Conservation (phyloP, 148 eudicot genomes). For the Spergularia marina region DNA sequence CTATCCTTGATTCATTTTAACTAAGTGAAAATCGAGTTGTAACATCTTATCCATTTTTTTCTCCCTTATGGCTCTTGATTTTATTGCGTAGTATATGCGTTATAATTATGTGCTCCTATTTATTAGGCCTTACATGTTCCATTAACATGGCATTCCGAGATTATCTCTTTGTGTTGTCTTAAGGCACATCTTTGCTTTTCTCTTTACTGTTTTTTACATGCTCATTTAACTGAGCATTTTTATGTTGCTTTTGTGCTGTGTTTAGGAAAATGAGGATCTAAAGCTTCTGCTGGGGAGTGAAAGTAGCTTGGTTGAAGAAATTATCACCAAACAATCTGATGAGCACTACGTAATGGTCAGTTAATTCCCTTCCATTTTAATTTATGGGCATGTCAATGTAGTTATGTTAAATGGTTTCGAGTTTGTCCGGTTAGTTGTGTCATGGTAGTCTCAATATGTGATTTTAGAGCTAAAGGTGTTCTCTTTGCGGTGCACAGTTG, state of each 20-base stretch:
- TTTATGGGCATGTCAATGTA: neutral
- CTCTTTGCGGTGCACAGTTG: constrained; percentile 41
- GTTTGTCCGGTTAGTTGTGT: neutral
- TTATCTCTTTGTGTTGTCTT: constrained; percentile 15
- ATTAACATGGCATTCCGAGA: neutral
- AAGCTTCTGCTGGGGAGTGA: constrained; percentile 49
- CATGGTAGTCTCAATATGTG: neutral
- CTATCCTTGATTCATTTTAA: neutral
- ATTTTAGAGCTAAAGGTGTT: neutral
- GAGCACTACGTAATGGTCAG: constrained; percentile 54
- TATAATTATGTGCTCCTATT: neutral
- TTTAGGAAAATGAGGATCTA: constrained; percentile 54
- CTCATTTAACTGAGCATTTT: neutral
- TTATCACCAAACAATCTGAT: constrained; percentile 47
- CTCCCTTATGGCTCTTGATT: neutral
- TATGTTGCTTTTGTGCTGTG: constrained; percentile 5
- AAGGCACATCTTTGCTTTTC: constrained; percentile 16
- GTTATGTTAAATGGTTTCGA: neutral
- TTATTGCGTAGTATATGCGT: neutral
- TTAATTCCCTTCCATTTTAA: constrained; percentile 13
- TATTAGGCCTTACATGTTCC: constrained; percentile 8
- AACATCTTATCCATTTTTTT: neutral
- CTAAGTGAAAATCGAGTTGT: neutral
- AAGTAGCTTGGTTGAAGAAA: constrained; percentile 38
- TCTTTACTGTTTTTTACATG: constrained; percentile 5